Evolutionary conservation across 495 filamentous ascomycete genomes (phyloP).

Genomic region (Trypethelium eluteriae): DNA sequence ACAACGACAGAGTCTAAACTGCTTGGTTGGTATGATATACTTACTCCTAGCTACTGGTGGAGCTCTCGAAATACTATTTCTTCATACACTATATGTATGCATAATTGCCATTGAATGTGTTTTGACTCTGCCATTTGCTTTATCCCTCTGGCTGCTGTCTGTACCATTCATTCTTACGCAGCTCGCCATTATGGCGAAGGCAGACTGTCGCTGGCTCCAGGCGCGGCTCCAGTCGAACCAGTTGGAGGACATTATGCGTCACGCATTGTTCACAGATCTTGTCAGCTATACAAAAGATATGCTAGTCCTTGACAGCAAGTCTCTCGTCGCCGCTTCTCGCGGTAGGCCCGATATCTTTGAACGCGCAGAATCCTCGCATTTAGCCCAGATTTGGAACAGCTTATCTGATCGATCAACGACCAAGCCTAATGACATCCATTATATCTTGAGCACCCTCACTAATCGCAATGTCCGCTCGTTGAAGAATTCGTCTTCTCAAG

Average conservation of each 20-base stretch:
- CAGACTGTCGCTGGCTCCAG: slow-evolving; percentile 2
- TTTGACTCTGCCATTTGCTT: neutral
- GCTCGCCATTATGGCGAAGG: neutral
- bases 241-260: neutral
- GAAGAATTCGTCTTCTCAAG: neutral
- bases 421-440: neutral
- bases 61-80: too few relatives aligned
- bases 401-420: slow-evolving; percentile 1
- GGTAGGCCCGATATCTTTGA: neutral
- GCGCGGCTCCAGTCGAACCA: neutral
- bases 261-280: neutral
- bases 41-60: too few relatives aligned
- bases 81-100: too few relatives aligned
- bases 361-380: neutral
- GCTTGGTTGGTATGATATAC: neutral
- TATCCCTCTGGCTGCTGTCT: neutral
- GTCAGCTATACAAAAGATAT: neutral
- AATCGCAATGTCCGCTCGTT: neutral
- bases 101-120: too few relatives aligned
- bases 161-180: neutral
- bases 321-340: neutral
- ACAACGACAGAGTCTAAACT: neutral
- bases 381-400: slow-evolving; percentile 7
- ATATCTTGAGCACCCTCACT: slow-evolving; percentile 2
- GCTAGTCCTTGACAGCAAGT: neutral